Conservation (phyloP, 306 rosid species). For the Chamaecrista fasciculata region DNA sequence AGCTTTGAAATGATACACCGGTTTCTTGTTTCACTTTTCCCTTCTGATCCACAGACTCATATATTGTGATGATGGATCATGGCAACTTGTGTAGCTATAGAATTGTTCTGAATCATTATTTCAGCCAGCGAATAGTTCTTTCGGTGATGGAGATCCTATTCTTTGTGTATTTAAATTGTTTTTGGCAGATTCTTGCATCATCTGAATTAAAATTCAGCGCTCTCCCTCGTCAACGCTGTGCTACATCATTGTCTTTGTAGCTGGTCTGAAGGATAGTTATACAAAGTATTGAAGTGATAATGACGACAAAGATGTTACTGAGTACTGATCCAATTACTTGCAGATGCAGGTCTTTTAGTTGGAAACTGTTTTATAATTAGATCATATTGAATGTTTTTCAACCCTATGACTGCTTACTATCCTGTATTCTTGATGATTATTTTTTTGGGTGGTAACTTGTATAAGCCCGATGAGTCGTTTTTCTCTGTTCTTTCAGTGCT, state of each 20-base stretch:
- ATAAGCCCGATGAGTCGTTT: no score
- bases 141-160: conserved; percentile 23
- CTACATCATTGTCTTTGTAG: conserved; percentile 23
- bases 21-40: conserved; percentile 43
- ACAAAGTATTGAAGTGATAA: conserved; percentile 46
- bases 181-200: conserved; percentile 21
- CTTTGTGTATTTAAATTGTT: conserved; percentile 33
- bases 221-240: conserved; percentile 31
- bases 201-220: conserved; percentile 7
- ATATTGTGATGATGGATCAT: conserved; percentile 36
- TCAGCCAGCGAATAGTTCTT: conserved; percentile 1
- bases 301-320: conserved; percentile 35
- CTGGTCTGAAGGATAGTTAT: conserved; percentile 23
- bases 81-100: conserved; percentile 4
- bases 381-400: no score
- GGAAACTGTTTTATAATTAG: conserved; percentile 12
- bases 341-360: neutral
- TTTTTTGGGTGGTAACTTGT: no score
- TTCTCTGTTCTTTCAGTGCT: no score
- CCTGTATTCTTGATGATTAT: neutral
- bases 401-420: no score
- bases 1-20: conserved; percentile 71
- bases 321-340: conserved; percentile 2
- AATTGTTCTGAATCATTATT: conserved; percentile 4
- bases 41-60: conserved; percentile 47